Evolutionary conservation across 179 eudicot genomes (phyloP).

Genomic region (Nepenthes alata): DNA sequence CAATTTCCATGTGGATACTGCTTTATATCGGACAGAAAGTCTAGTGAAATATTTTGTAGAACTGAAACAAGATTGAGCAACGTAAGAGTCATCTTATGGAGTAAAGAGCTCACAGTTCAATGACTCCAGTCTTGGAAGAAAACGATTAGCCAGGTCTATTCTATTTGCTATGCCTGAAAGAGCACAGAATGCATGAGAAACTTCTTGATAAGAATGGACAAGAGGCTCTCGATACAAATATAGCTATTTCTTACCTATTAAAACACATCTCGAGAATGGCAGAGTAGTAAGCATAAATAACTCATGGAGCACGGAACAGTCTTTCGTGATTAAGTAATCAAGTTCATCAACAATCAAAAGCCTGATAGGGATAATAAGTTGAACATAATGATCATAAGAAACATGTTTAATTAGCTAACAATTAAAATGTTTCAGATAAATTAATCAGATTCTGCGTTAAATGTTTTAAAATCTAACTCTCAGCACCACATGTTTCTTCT

Average conservation of each 20-base stretch:
- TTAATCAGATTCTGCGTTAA: not conserved
- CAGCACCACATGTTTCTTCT: no score
- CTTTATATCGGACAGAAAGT: no score
- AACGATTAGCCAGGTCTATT: constrained; percentile 84
- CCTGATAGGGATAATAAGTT: constrained; percentile 25
- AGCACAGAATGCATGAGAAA: constrained; percentile 8
- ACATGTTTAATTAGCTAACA: not conserved
- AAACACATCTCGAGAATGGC: constrained; percentile 70
- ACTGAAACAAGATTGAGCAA: not conserved
- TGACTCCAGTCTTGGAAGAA: constrained; percentile 81
- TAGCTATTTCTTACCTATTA: constrained; percentile 49
- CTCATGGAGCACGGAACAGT: constrained; percentile 81
- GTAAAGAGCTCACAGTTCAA: constrained; percentile 52
- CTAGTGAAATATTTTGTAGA: not conserved
- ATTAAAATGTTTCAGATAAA: not conserved
- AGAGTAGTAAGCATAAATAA: constrained; percentile 81
- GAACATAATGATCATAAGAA: not conserved
- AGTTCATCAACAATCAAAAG: constrained; percentile 73
- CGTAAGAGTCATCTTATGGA: not conserved
- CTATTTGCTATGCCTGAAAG: constrained; percentile 89
- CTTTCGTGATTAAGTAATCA: constrained; percentile 88
- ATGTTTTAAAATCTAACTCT: no score
- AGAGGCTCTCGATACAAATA: not conserved
- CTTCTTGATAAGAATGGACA: not conserved
- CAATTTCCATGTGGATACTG: no score